phyloP scores from a whole-genome alignment of 768 basidiomycete genomes.

The Panaeolus cyanescens region DNA sequence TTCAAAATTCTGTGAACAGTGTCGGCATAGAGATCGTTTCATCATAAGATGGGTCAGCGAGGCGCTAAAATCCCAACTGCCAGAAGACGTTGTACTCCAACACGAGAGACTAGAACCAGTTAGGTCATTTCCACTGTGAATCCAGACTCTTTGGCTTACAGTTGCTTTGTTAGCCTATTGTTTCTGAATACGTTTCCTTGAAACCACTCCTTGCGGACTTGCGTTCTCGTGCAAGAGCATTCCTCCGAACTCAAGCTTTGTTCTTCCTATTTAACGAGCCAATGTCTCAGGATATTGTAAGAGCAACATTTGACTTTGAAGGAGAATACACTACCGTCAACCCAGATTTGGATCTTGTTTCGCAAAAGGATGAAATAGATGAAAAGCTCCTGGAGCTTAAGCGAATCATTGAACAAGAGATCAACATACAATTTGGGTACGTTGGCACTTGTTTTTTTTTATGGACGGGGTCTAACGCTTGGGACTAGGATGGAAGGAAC shows the following conservation, averaged over 20 bases:
- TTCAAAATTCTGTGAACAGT: neutral
- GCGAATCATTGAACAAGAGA: conserved; percentile 31
- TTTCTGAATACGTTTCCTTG: neutral
- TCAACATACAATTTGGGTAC: conserved; percentile 38
- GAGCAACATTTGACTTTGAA: conserved; percentile 44
- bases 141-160: no score
- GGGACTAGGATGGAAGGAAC: conserved; percentile 27
- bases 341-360: conserved; percentile 36
- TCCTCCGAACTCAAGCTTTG: conserved; percentile 36
- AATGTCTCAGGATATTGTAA: conserved; percentile 9
- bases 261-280: conserved; percentile 30
- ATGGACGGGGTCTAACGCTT: neutral
- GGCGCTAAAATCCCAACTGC: neutral
- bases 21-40: neutral
- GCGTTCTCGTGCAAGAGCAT: conserved; percentile 21
- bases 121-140: neutral
- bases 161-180: neutral
- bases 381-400: conserved; percentile 30
- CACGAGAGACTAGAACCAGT: neutral
- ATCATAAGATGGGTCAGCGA: neutral
- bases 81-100: neutral
- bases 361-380: conserved; percentile 31
- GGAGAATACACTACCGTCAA: conserved; percentile 54
- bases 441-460: conserved; percentile 8
- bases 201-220: conserved; percentile 17